Percentiles rank a stretch among this genome's conserved stretches.
phyloP scores from a whole-genome alignment of 345 rosid genomes.

The Microthlaspi erraticum region DNA sequence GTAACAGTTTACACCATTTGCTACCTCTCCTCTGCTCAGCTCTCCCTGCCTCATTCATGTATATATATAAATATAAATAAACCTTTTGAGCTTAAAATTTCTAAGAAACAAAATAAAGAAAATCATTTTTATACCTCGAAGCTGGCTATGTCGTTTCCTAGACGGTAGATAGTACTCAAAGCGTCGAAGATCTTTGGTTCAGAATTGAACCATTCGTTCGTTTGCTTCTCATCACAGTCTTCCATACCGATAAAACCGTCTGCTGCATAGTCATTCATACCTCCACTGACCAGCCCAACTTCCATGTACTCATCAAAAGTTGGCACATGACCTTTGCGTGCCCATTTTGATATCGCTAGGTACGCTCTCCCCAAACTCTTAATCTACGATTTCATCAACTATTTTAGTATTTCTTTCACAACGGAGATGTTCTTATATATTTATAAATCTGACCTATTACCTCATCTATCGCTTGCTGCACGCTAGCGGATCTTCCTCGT shows the following conservation, averaged over 20 bases:
- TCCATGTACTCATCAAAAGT: slow-evolving; percentile 11
- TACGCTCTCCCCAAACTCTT: neutral
- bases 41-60: neutral
- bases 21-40: slow-evolving; percentile 6
- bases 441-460: neutral
- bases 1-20: neutral
- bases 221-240: neutral
- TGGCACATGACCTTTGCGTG: slow-evolving; percentile 1
- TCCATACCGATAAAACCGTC: neutral
- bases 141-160: neutral
- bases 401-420: too few species aligned
- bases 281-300: neutral
- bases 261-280: neutral
- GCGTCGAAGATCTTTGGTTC: neutral
- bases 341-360: neutral
- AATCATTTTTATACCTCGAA: neutral
- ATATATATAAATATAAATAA: too few species aligned
- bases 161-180: neutral
- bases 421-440: too few species aligned
- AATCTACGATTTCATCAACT: neutral
- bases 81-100: too few species aligned
- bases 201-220: neutral
- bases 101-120: too few species aligned
- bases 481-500: neutral
- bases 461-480: neutral